These are phyloP conservation scores for Stephanodiscus minutulus DNA, from an alignment of 108 stramenopile species.

Conservation along the genomic window DNA sequence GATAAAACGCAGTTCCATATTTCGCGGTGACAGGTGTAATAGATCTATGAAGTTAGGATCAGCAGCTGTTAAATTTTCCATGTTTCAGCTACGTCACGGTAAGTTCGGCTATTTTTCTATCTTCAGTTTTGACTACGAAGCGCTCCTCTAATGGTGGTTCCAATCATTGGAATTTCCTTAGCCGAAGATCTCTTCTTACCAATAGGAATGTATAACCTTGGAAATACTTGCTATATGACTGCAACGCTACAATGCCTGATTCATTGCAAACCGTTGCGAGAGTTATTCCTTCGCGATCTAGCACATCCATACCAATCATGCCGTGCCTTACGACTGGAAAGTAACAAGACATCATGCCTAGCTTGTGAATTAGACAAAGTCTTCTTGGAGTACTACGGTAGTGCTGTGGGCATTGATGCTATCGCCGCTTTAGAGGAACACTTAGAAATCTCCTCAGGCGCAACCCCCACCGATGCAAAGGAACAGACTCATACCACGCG, in stretches of 20 bases:
- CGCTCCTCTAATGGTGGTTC: constrained; percentile 25
- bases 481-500: constrained; percentile 13
- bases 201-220: constrained; percentile 88
- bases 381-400: constrained; percentile 73
- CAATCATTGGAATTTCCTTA: constrained; percentile 18
- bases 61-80: constrained; percentile 31
- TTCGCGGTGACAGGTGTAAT: constrained; percentile 39
- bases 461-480: constrained; percentile 3
- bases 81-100: constrained; percentile 23
- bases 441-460: constrained; percentile 16
- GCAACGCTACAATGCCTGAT: constrained; percentile 83
- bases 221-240: constrained; percentile 90
- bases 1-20: constrained; percentile 41
- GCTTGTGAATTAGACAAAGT: constrained; percentile 78
- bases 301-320: constrained; percentile 56
- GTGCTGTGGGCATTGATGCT: constrained; percentile 60
- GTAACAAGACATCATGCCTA: constrained; percentile 49
- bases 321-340: constrained; percentile 40
- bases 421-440: constrained; percentile 40
- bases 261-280: constrained; percentile 67
- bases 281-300: constrained; percentile 64
- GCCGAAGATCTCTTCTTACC: constrained; percentile 36
- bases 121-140: constrained; percentile 5
- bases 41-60: constrained; percentile 21
- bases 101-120: constrained; percentile 19